These are phyloP conservation scores for Coniella lustricola DNA, from an alignment of 2,329 filamentous ascomycete species.

Conservation along the genomic window DNA sequence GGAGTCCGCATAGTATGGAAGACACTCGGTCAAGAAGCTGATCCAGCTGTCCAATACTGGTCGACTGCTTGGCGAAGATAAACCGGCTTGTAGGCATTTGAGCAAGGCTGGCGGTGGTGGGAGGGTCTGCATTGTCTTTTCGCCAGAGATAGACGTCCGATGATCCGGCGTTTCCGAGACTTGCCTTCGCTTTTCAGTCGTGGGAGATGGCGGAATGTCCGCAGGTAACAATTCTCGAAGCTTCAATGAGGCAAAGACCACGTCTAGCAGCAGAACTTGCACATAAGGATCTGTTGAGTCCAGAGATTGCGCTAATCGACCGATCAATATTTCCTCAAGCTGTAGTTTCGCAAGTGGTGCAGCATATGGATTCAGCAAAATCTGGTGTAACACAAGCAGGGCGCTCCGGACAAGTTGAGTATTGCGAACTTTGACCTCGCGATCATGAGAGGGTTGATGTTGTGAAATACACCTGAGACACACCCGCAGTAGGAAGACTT, in stretches of 20 bases:
- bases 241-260: conserved; percentile 67
- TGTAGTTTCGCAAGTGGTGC: conserved; percentile 53
- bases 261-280: conserved; percentile 71
- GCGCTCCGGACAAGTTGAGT: conserved; percentile 65
- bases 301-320: conserved; percentile 56
- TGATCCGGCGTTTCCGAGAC: conserved; percentile 35
- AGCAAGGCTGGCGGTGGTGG: conserved; percentile 66
- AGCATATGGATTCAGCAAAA: conserved; percentile 58
- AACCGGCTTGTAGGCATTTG: conserved; percentile 75
- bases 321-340: conserved; percentile 64
- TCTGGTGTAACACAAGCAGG: conserved; percentile 62
- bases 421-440: conserved; percentile 40
- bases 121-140: conserved; percentile 22
- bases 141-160: conserved; percentile 31
- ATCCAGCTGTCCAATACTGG: conserved; percentile 88
- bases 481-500: conserved; percentile 60
- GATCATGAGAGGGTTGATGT: conserved; percentile 28
- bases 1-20: conserved; percentile 75
- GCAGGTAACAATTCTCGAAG: conserved; percentile 42
- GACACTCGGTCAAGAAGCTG: conserved; percentile 70
- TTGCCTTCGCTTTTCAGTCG: conserved; percentile 39
- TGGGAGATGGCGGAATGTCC: conserved; percentile 37
- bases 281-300: conserved; percentile 59
- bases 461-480: conserved; percentile 57
- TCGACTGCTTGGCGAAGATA: conserved; percentile 67